Percentiles rank a stretch among this genome's conserved stretches.
These are phyloP conservation scores for Ustilago curta DNA, from an alignment of 1,284 basidiomycete genomes.

Conservation along the genomic window DNA sequence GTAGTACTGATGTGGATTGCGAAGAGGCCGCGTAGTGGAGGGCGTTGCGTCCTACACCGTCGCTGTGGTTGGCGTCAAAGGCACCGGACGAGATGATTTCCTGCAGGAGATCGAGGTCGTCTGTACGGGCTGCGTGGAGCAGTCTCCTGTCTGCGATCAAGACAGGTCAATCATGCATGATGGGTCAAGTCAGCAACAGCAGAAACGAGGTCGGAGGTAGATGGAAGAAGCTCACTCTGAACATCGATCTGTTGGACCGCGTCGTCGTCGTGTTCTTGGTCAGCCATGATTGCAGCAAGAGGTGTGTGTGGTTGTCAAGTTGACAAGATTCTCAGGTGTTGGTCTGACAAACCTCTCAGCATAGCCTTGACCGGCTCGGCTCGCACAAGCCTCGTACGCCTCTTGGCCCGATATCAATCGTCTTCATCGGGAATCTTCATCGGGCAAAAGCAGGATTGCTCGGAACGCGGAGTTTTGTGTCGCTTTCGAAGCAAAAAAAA, in stretches of 20 bases:
- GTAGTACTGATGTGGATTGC: constrained; percentile 55
- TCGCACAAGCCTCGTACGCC: constrained; percentile 13
- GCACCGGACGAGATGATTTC: constrained; percentile 51
- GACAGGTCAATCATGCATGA: background rate
- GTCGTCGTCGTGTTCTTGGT: constrained; percentile 38
- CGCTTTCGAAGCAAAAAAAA: background rate
- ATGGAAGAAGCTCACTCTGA: constrained; percentile 31
- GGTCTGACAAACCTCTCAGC: constrained; percentile 7
- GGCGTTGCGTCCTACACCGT: constrained; percentile 65
- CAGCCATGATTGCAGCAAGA: constrained; percentile 24
- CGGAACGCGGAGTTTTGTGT: constrained; percentile 2
- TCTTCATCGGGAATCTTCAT: constrained; percentile 7
- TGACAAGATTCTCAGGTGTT: constrained; percentile 25
- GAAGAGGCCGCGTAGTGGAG: constrained; percentile 63
- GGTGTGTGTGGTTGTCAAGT: background rate
- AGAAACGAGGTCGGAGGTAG: background rate
- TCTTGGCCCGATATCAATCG: background rate
- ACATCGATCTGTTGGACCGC: constrained; percentile 45
- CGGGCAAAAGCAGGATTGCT: background rate
- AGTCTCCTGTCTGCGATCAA: constrained; percentile 54
- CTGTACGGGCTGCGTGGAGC: constrained; percentile 59
- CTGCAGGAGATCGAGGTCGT: constrained; percentile 58
- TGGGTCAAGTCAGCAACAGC: background rate
- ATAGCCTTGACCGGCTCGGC: background rate
- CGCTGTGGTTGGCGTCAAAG: constrained; percentile 61